Conservation (phyloP, 1,284 basidiomycete species). For the Phellinidium pouzarii region DNA sequence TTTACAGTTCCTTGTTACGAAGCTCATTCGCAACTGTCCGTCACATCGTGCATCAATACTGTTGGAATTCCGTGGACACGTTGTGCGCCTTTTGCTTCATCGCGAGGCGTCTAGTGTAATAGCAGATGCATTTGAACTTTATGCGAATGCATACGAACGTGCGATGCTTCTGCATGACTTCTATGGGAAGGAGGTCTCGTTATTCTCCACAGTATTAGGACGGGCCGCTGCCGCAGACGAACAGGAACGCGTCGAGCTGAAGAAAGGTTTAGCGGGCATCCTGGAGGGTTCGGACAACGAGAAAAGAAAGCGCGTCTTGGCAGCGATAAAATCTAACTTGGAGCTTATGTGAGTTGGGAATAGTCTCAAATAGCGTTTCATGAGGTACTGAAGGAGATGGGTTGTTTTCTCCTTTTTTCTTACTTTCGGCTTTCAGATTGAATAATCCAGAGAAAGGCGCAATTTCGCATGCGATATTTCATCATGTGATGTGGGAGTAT, state of each 20-base stretch:
- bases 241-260: conserved; percentile 54
- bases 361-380: neutral
- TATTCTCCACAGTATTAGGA: conserved; percentile 45
- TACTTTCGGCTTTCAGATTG: conserved; percentile 43
- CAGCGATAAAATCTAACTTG: conserved; percentile 66
- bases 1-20: conserved; percentile 72
- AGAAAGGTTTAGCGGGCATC: conserved; percentile 59
- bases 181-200: conserved; percentile 77
- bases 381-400: too few relatives aligned
- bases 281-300: conserved; percentile 60
- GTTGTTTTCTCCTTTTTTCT: conserved; percentile 6
- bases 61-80: conserved; percentile 66
- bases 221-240: conserved; percentile 41
- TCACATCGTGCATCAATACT: conserved; percentile 67
- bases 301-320: conserved; percentile 57
- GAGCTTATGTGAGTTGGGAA: conserved; percentile 56
- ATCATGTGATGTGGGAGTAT: conserved; percentile 77
- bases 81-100: conserved; percentile 73
- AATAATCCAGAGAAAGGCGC: conserved; percentile 87
- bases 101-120: conserved; percentile 76
- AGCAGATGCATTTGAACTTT: conserved; percentile 82
- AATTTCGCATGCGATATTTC: conserved; percentile 78
- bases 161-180: conserved; percentile 76
- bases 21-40: conserved; percentile 75
- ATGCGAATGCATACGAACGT: conserved; percentile 77